Base-by-base conservation (phyloP, 768 basidiomycete genomes). In the Agaricus subrufescens region DNA sequence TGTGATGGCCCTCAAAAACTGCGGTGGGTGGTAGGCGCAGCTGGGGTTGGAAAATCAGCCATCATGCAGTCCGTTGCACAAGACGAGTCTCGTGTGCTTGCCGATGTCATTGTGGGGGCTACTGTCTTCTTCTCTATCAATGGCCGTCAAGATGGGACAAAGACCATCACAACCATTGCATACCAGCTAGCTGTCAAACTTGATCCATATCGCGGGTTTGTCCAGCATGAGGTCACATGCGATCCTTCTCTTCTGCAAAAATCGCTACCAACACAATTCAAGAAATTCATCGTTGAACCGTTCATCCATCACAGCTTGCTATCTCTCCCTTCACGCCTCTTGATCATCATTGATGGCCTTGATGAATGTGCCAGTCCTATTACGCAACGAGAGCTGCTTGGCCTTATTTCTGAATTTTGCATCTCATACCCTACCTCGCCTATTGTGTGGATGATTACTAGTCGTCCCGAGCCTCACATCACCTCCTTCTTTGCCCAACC, bases 381-480 rank as follows among this genome's bases (percentile, higher is more conserved):
- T 12, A 19, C 48, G 0, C 67, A 65, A 34, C 37, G 34, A 7
- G 44, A 57, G 14, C 45, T 69, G 19, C 50, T 68, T 9, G n/a
- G 34, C 1, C 30, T 53, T 6, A 58, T 68, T n/a, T 39, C 11
- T 1, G 30, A 31, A 8, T 54, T 47, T 27, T 38, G 54, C 0
- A 4, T 60, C 2, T 25, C 45, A 10, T 4, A 15, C 4, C 42
- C 27, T 14, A 27, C 39, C 1, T 43, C 62, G 15, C 60, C 62
- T 1, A 30, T 71, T 19, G 57, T 51, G 10, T 66, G 69, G 46
- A 27, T 68, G 8, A 61, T 70, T 30, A 56, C 64, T 2, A 67
- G 67, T 51, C 58, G 70, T 2, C 66, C 68, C 4, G 70, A 70
- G 43, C 51, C 60, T 6, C 56, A 64, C n/a, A 62, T 70, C 12